A percentile compares a stretch with the other conserved stretches of the same genome.
Conservation (phyloP, 257 asterid genomes). For the Lantana camara region DNA sequence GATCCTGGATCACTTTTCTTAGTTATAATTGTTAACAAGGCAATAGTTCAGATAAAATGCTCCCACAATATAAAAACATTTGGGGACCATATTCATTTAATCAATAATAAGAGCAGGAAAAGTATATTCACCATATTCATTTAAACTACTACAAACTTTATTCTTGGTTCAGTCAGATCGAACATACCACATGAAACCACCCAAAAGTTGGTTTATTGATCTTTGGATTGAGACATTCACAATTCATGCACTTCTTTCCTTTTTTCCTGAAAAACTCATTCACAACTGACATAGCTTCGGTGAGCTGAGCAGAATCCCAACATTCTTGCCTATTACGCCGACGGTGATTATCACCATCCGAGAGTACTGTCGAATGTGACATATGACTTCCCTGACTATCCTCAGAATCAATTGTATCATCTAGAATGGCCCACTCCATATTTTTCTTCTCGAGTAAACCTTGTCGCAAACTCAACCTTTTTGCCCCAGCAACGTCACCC, state of each 20-base stretch:
- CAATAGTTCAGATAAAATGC: neutral
- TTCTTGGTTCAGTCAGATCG: constrained; percentile 3
- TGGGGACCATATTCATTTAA: neutral
- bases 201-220: constrained; percentile 81
- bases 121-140: neutral
- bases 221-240: constrained; percentile 57
- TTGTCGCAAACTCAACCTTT: constrained; percentile 35
- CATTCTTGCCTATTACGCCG: constrained; percentile 34
- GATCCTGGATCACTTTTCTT: constrained; percentile 4
- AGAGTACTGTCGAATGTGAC: constrained; percentile 44
- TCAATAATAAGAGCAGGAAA: neutral
- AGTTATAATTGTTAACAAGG: neutral
- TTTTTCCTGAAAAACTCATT: constrained; percentile 60
- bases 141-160: neutral
- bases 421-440: constrained; percentile 25
- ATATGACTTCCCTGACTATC: constrained; percentile 67
- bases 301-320: constrained; percentile 77
- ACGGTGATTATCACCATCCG: constrained; percentile 34
- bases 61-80: neutral
- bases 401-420: constrained; percentile 36
- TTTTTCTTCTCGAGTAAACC: constrained; percentile 31
- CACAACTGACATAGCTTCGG: constrained; percentile 71
- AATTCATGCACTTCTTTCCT: constrained; percentile 45
- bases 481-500: constrained; percentile 79
- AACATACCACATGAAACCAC: constrained; percentile 81